Evolutionary conservation across 306 rosid species (phyloP), one percentile per base, ranked within the genome.

Genomic region (Psophocarpus tetragonolobus): DNA sequence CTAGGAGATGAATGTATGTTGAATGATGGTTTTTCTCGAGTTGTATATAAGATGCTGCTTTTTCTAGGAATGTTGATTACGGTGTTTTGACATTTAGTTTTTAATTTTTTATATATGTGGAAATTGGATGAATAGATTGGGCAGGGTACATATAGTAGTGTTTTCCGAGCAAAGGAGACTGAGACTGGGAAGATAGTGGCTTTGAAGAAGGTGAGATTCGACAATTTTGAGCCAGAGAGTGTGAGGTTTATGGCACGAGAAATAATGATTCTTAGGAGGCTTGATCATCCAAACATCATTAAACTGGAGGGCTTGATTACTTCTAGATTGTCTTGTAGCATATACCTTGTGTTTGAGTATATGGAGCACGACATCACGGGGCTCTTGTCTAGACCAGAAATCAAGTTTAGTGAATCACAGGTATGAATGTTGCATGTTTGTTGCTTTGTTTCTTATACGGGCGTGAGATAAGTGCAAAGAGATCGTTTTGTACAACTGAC

Each of bases 281-380:
- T 96, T 71, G 94, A 96, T 82, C 99, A 96, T 84, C 99, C 93
- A 0, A 96, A 96, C 68, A 82, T 96, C 74, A 81, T 96, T 21
- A 96, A 96, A 79, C 71, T 96, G 84, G 92, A 96, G 60, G 98
- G 99, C 47, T 65, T 96, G 82, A 92, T 96, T 69, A 88, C 99
- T 74, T 96, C 99, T 26, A 89, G 96, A 82, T 84, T 92, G 78
- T 96, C 99, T 33, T 90, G 94, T 83, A 96, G 91, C 85, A 87
- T 96, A 30, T 96, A 91, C 83, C 97, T 96, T 26, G 98, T 96
- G 32, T 96, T 96, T 9, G 99, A 96, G 88, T 96, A 96, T 84
- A 96, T 96, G 99, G 97, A 96, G 75, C 99, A 96, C 66, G 98
- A 95, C 57, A 87, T 95, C 65, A 91, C 97, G 14, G 98, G 98